Conservation (phyloP, 805 yeast species). For the Metschnikowia bowlesiae region DNA sequence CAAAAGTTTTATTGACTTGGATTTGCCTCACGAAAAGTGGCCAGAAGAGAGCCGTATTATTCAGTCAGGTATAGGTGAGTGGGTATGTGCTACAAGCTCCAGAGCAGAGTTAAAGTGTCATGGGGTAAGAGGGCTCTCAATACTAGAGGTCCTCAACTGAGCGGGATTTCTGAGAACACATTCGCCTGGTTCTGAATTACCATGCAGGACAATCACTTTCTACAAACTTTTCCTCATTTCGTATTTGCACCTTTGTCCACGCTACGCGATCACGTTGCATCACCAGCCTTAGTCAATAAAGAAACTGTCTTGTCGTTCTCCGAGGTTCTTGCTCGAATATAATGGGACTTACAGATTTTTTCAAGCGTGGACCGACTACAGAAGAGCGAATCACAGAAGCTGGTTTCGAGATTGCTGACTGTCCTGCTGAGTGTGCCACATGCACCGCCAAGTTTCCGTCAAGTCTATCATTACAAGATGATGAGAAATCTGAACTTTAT, state of each 20-base stretch:
- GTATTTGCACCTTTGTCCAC: not conserved
- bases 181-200: not conserved
- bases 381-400: conserved; percentile 13
- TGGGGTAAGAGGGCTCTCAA: not conserved
- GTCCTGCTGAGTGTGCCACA: conserved; percentile 49
- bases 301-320: not conserved
- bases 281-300: not conserved
- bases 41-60: conserved; percentile 8
- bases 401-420: conserved; percentile 38
- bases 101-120: conserved; percentile 9
- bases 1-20: not conserved
- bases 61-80: conserved; percentile 13
- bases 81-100: conserved; percentile 15
- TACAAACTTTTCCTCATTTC: not conserved
- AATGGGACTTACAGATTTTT: conserved; percentile 14
- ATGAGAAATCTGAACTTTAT: conserved; percentile 49
- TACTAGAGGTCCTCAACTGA: not conserved
- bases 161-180: not conserved
- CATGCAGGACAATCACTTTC: not conserved
- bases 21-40: not conserved
- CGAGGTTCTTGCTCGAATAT: not conserved
- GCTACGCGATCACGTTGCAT: not conserved
- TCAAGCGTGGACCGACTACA: conserved; percentile 12
- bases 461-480: conserved; percentile 41
- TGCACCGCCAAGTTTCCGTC: conserved; percentile 55